phyloP scores from a whole-genome alignment of 805 yeast genomes.

The Komagataella phaffii region DNA sequence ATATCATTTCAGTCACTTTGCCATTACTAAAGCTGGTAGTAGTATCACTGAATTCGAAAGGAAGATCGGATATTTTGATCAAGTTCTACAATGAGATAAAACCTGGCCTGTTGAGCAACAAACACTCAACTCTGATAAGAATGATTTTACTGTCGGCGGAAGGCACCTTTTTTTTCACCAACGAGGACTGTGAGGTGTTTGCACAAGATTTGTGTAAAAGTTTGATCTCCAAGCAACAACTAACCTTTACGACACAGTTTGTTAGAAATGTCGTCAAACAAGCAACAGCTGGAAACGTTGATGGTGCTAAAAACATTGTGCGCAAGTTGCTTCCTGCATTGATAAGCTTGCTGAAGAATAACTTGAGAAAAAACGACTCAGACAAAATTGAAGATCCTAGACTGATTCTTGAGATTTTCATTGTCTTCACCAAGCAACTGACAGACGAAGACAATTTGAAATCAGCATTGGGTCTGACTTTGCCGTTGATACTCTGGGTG shows the following conservation, averaged over 20 bases:
- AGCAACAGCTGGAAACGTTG: conserved; percentile 12
- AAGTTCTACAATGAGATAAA: conserved; percentile 25
- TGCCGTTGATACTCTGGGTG: conserved; percentile 19
- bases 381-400: conserved; percentile 18
- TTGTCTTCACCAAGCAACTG: conserved; percentile 26
- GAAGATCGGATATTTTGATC: conserved; percentile 14
- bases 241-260: conserved; percentile 42
- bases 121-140: conserved; percentile 27
- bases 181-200: conserved; percentile 22
- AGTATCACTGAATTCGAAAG: conserved; percentile 12
- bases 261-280: conserved; percentile 39
- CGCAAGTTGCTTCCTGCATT: conserved; percentile 32
- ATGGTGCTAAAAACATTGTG: conserved; percentile 23
- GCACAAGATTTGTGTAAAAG: conserved; percentile 20
- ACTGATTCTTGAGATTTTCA: conserved; percentile 33
- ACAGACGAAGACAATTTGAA: conserved; percentile 16
- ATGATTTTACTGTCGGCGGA: conserved; percentile 30
- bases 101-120: conserved; percentile 12
- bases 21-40: conserved; percentile 35
- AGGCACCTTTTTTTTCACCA: conserved; percentile 18
- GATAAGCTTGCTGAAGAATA: conserved; percentile 16
- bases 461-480: conserved; percentile 15
- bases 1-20: conserved; percentile 36
- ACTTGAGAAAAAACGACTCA: neutral
- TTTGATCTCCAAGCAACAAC: conserved; percentile 18